Base-by-base conservation (phyloP, 106 monocot species). In the Dendrobium catenatum region DNA sequence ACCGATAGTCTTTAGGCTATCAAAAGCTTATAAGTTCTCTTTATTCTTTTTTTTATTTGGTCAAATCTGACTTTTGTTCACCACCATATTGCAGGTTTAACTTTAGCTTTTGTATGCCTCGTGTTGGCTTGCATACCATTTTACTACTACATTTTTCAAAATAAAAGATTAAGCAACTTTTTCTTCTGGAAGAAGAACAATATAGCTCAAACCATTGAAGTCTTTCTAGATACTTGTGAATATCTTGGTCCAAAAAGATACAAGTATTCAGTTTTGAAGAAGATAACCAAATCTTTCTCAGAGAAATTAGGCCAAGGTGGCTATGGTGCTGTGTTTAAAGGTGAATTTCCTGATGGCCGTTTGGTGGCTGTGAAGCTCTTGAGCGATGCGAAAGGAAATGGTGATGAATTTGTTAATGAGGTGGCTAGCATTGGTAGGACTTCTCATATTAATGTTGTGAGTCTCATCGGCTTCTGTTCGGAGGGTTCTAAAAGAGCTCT, bases 281-380 rank as follows among this genome's bases (percentile, higher is more conserved):
- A 77, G 49, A 77, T 77, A 55, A 77, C 56, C 56, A 80, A 68
- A 61, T 80, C 80, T 24, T 80, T 80, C 68, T 40, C 48, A 1
- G 66, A 80, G 9, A 80, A 80, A 10, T 59, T 80, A 27, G 80
- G 80, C 47, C 80, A 80, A 37, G 80, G 80, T 33, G 80, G 80
- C 26, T 80, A 54, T 55, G 80, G 72, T 11, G 48, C 55, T 18
- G 81, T 81, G 1, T 81, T 55, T 40, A 81, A 81, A 67, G 73
- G 81, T 0, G 46, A 72, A 41, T 72, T 73, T 55, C 29, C 15
- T 2, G 48, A 81, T 42, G 72, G 81, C 27, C 51, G 27, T n/a
- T 16, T 42, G 18, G 73, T 81, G 11, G 81, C 81, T n/a, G 81
- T 81, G n/a, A 81, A 74, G 81, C 2, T 81, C 9, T 22, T 81